Evolutionary conservation across 805 yeast species (phyloP).

Genomic region (Candida odintsovae): DNA sequence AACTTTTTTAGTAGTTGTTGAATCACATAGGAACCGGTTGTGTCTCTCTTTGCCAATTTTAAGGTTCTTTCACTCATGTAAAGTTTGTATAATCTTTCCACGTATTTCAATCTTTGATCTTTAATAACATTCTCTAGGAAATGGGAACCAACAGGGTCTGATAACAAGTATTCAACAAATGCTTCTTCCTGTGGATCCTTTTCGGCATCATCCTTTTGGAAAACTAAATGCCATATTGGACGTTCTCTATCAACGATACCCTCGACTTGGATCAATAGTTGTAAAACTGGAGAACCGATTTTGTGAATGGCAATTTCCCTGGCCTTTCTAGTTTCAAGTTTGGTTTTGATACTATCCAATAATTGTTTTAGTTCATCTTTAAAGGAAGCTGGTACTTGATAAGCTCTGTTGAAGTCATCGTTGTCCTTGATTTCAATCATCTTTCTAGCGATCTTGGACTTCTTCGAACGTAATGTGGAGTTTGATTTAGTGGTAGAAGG

Average conservation of each 20-base stretch:
- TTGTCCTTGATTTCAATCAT: constrained; percentile 85
- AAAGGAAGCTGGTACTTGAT: constrained; percentile 66
- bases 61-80: constrained; percentile 73
- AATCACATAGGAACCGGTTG: constrained; percentile 78
- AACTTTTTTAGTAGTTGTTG: constrained; percentile 63
- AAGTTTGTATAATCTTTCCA: constrained; percentile 60
- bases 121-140: constrained; percentile 71
- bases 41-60: constrained; percentile 72
- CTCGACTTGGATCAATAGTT: constrained; percentile 71
- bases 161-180: constrained; percentile 74
- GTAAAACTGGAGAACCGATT: constrained; percentile 83
- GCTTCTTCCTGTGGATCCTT: constrained; percentile 62
- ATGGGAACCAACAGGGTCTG: constrained; percentile 92
- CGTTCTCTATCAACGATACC: constrained; percentile 74
- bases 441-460: constrained; percentile 83
- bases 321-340: constrained; percentile 39
- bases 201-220: constrained; percentile 43
- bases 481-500: constrained; percentile 67
- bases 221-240: constrained; percentile 60
- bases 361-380: constrained; percentile 52
- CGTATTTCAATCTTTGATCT: constrained; percentile 59
- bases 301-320: constrained; percentile 76
- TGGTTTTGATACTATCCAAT: constrained; percentile 32
- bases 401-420: constrained; percentile 60
- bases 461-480: constrained; percentile 75